Percentiles rank a stretch among this genome's conserved stretches.
These are phyloP conservation scores for Venturia nashicola DNA, from an alignment of 2,329 filamentous ascomycete genomes.

Conservation along the genomic window DNA sequence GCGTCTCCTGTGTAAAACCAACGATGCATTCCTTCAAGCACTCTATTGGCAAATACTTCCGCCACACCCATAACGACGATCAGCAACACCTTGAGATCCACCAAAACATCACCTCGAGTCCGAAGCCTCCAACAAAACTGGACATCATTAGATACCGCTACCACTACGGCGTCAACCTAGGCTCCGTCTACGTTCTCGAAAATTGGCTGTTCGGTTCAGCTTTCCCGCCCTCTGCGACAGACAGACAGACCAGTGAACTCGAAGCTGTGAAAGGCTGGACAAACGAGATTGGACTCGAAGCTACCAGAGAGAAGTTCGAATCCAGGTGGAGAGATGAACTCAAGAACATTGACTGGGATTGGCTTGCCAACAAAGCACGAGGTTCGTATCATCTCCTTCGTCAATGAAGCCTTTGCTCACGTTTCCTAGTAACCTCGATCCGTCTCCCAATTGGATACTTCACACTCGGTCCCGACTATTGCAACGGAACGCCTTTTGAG, in stretches of 20 bases:
- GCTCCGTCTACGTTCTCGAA: conserved; percentile 48
- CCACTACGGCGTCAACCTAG: conserved; percentile 47
- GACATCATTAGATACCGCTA: conserved; percentile 44
- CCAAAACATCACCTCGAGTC: background rate
- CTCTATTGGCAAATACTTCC: background rate
- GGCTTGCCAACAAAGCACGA: conserved; percentile 38
- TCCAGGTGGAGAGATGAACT: conserved; percentile 40
- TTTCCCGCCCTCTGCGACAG: conserved; percentile 31
- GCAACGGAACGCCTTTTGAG: conserved; percentile 39
- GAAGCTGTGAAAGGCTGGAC: conserved; percentile 38
- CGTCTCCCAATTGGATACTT: conserved; percentile 51
- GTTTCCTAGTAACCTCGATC: conserved; percentile 33
- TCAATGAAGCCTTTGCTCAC: background rate
- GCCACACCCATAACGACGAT: background rate
- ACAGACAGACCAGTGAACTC: conserved; percentile 36
- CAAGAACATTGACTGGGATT: conserved; percentile 38
- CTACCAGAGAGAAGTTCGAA: conserved; percentile 39
- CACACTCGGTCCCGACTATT: conserved; percentile 40
- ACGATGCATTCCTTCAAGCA: background rate
- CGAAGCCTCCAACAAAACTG: conserved; percentile 20
- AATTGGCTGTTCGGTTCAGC: conserved; percentile 42
- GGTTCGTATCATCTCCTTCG: conserved; percentile 20
- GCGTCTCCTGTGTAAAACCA: background rate
- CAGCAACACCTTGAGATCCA: background rate
- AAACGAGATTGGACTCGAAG: conserved; percentile 33